Evolutionary conservation across 306 rosid species (phyloP), one percentile per base, ranked within the genome.

Genomic region (Malus orientalis): DNA sequence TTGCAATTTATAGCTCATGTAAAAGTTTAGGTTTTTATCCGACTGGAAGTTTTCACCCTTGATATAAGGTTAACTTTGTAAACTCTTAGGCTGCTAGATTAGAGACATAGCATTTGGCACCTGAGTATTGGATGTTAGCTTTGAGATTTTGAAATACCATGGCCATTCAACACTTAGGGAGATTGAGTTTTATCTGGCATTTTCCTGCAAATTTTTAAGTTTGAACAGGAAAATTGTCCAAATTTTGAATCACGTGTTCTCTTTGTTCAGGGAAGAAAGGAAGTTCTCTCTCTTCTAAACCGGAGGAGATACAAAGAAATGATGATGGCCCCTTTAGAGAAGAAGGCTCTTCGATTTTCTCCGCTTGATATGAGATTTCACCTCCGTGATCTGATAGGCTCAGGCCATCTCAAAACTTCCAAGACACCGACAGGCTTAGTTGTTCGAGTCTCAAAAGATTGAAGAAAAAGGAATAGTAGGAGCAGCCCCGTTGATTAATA

Each of bases 321-420:
- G 97, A 86, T 86, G 90, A 47, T 87, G 83, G 87, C 89, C 14
- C 67, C 91, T 79, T 79, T 95, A 84, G 96, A 95, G 84, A 92
- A 87, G 83, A 95, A 87, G 89, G 86, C 77, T 60, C 96, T 92
- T 69, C 90, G 97, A 74, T 84, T 87, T 67, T 90, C 99, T 45
- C 79, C 89, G 40, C 87, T 92, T 53, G 97, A 92, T 75, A 91
- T 88, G 86, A 92, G 96, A 77, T 89, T 95, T 80, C 97, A 89
- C 84, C 90, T 92, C 22, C 91, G 97, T 54, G 97, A 95, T 86
- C 83, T 95, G 82, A 92, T 92, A 71, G 99, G 99, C 47, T 89
- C 97, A 5, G 97, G 97, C 65, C 88, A 85, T 77, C 91, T 92
- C 69, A 83, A 74, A 82, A 88, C 85, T 59, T 83, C 78, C 82